These are phyloP conservation scores for Yarrowia sp. DNA, from an alignment of 805 yeast species.

Conservation along the genomic window DNA sequence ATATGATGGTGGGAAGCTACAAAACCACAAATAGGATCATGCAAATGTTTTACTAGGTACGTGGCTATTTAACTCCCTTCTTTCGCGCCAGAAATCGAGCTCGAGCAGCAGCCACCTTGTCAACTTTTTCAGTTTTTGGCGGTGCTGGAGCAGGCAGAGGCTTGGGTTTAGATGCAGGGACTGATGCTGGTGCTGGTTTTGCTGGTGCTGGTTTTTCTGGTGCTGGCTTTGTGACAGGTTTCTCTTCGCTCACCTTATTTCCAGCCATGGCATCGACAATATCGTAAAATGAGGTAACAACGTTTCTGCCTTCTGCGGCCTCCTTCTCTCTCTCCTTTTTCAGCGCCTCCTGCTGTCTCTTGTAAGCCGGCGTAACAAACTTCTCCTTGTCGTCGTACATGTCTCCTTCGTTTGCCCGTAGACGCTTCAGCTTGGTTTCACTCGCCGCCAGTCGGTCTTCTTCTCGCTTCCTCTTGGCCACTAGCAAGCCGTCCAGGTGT, in stretches of 20 bases:
- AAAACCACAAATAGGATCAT: no score
- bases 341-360: slow-evolving; percentile 41
- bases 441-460: slow-evolving; percentile 45
- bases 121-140: background rate
- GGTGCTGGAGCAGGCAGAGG: background rate
- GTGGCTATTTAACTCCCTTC: background rate
- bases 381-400: slow-evolving; percentile 43
- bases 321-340: slow-evolving; percentile 31
- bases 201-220: no score
- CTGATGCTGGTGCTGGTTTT: background rate
- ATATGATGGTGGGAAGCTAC: no score
- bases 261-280: slow-evolving; percentile 8
- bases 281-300: background rate
- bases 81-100: slow-evolving; percentile 15
- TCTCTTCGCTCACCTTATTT: background rate
- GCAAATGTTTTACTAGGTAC: background rate
- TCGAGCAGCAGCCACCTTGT: slow-evolving; percentile 13
- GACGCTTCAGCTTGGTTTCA: slow-evolving; percentile 40
- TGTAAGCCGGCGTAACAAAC: slow-evolving; percentile 52
- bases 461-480: slow-evolving; percentile 48
- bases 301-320: slow-evolving; percentile 29
- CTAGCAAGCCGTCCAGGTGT: slow-evolving; percentile 46
- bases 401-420: slow-evolving; percentile 44
- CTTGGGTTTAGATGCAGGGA: background rate
- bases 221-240: no score